Conservation (phyloP, 2,329 filamentous ascomycete species). For the Knoxdaviesia proteae region DNA sequence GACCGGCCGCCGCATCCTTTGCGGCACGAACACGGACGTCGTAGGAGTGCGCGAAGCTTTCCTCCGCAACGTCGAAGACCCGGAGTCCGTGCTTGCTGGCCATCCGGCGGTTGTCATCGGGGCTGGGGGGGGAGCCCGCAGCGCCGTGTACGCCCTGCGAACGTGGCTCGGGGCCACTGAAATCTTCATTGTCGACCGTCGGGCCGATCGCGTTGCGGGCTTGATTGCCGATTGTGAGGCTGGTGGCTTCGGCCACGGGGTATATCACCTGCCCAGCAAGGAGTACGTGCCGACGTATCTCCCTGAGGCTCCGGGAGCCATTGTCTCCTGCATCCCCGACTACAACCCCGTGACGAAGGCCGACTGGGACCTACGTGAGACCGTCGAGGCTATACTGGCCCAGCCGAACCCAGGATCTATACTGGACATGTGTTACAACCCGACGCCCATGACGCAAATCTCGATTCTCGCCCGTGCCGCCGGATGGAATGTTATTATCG, state of each 20-base stretch:
- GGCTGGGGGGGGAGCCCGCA: constrained; percentile 59
- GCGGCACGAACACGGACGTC: constrained; percentile 67
- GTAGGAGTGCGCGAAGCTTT: constrained; percentile 60
- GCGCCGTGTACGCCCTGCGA: constrained; percentile 54
- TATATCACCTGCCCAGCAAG: constrained; percentile 29
- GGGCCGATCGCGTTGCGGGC: constrained; percentile 42
- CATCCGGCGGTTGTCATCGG: constrained; percentile 54
- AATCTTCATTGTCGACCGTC: constrained; percentile 63
- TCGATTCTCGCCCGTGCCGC: constrained; percentile 35
- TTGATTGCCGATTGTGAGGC: constrained; percentile 42
- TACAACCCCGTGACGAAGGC: constrained; percentile 44
- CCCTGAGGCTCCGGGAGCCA: constrained; percentile 35
- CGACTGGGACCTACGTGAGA: constrained; percentile 37
- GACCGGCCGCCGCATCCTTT: constrained; percentile 26
- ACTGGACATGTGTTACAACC: constrained; percentile 72
- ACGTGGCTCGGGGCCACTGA: constrained; percentile 45
- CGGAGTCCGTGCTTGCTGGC: constrained; percentile 27
- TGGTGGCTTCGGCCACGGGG: constrained; percentile 34
- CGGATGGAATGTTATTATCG: constrained; percentile 55
- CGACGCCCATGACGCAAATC: constrained; percentile 45
- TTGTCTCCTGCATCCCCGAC: constrained; percentile 59
- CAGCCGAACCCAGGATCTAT: constrained; percentile 42
- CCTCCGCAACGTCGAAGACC: constrained; percentile 26
- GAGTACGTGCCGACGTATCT: too few relatives aligned
- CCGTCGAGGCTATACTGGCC: constrained; percentile 26